These are phyloP conservation scores for Polyporus tsugae DNA, from an alignment of 1,284 basidiomycete species.

Conservation along the genomic window DNA sequence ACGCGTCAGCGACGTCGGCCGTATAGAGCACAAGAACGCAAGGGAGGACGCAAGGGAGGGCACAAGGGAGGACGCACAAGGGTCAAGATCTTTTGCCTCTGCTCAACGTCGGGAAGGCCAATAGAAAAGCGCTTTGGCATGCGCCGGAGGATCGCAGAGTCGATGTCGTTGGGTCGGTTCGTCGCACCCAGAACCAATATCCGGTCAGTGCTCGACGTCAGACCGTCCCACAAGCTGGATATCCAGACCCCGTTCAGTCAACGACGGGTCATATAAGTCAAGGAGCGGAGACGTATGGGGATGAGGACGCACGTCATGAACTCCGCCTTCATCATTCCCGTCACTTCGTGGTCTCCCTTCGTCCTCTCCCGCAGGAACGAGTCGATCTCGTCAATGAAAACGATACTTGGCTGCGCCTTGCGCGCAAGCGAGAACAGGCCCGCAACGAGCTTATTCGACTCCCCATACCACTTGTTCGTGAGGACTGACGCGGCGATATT, in stretches of 20 bases:
- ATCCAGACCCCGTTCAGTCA: neutral
- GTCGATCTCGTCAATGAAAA: slow-evolving; percentile 88
- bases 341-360: slow-evolving; percentile 95
- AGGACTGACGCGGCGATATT: slow-evolving; percentile 85
- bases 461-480: slow-evolving; percentile 97
- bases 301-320: slow-evolving; percentile 89
- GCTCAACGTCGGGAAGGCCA: slow-evolving; percentile 81
- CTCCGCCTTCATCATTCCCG: slow-evolving; percentile 99
- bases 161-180: slow-evolving; percentile 95
- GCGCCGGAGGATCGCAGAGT: slow-evolving; percentile 92
- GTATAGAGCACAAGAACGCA: neutral
- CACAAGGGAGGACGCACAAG: slow-evolving; percentile 60
- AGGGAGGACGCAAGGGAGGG: neutral
- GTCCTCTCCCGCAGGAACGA: slow-evolving; percentile 91
- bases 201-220: slow-evolving; percentile 85
- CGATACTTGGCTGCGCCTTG: slow-evolving; percentile 80
- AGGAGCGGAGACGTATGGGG: neutral
- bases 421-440: slow-evolving; percentile 82
- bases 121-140: slow-evolving; percentile 99
- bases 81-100: slow-evolving; percentile 89
- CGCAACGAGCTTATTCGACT: slow-evolving; percentile 97
- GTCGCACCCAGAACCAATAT: slow-evolving; percentile 97
- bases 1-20: slow-evolving; percentile 3
- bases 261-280: neutral
- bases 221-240: slow-evolving; percentile 92